Evolutionary conservation across 768 basidiomycete species (phyloP).

Genomic region (Phanerochaete carnosa): DNA sequence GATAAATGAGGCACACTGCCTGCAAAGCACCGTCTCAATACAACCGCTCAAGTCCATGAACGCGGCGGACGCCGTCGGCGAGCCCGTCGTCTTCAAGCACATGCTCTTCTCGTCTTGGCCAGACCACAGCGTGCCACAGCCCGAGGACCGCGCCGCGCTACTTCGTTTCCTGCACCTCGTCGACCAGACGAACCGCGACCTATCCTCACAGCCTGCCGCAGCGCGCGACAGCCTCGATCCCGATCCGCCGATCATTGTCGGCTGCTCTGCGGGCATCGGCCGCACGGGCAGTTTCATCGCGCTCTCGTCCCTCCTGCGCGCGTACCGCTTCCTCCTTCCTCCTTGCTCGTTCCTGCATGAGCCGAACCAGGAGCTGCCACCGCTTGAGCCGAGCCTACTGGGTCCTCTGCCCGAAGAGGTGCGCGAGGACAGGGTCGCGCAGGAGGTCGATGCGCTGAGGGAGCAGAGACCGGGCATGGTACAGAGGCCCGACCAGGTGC

Average conservation of each 20-base stretch:
- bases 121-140: conserved; percentile 76
- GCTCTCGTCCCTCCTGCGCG: conserved; percentile 72
- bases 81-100: conserved; percentile 59
- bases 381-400: conserved; percentile 48
- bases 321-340: conserved; percentile 39
- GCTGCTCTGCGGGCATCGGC: conserved; percentile 87
- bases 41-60: conserved; percentile 30
- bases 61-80: conserved; percentile 15
- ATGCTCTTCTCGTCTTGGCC: conserved; percentile 79
- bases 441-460: conserved; percentile 73
- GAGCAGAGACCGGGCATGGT: conserved; percentile 87
- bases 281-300: conserved; percentile 87
- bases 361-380: conserved; percentile 27
- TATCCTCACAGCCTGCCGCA: conserved; percentile 26
- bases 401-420: conserved; percentile 51
- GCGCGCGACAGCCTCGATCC: conserved; percentile 34
- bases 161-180: conserved; percentile 63
- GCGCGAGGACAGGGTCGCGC: conserved; percentile 53
- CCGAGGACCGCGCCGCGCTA: conserved; percentile 55
- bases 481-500: conserved; percentile 61
- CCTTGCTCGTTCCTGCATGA: conserved; percentile 26
- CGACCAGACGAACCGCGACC: conserved; percentile 55
- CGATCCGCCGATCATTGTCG: conserved; percentile 76
- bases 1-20: conserved; percentile 56
- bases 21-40: conserved; percentile 59